A percentile compares a stretch with the other conserved stretches of the same genome.
phyloP scores from a whole-genome alignment of 768 basidiomycete genomes.

The Stropharia rugosoannulata region DNA sequence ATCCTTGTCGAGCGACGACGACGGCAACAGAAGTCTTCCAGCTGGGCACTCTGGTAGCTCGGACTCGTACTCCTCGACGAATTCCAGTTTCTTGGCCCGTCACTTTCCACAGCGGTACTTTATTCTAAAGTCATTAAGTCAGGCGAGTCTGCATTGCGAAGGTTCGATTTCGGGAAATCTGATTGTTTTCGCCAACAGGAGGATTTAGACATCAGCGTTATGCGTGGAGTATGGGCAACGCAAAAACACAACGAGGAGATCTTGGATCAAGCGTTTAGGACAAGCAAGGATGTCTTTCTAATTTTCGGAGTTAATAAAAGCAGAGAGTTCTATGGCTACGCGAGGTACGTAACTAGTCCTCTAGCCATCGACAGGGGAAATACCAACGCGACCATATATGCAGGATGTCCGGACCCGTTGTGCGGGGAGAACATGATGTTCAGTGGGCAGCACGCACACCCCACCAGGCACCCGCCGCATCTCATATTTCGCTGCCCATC shows the following conservation, averaged over 20 bases:
- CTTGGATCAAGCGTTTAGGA: constrained; percentile 91
- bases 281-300: constrained; percentile 81
- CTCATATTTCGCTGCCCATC: not conserved
- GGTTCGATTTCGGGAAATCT: constrained; percentile 1
- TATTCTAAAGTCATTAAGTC: constrained; percentile 85
- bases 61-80: constrained; percentile 77
- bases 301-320: constrained; percentile 94
- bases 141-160: constrained; percentile 42
- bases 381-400: not conserved
- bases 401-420: constrained; percentile 74
- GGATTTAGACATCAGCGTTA: constrained; percentile 78
- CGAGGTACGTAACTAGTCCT: constrained; percentile 46
- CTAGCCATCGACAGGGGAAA: not conserved
- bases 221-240: constrained; percentile 85
- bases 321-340: constrained; percentile 94
- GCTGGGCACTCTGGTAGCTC: constrained; percentile 53
- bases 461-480: not conserved
- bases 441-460: constrained; percentile 53
- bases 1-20: constrained; percentile 45
- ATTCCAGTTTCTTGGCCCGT: constrained; percentile 71
- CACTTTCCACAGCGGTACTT: constrained; percentile 91
- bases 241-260: constrained; percentile 91
- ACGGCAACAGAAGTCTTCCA: constrained; percentile 17
- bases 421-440: constrained; percentile 46
- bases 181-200: constrained; percentile 38